Evolutionary conservation across 2,329 filamentous ascomycete genomes (phyloP), one percentile per base, ranked within the genome.

Genomic region (Talaromyces sp.): DNA sequence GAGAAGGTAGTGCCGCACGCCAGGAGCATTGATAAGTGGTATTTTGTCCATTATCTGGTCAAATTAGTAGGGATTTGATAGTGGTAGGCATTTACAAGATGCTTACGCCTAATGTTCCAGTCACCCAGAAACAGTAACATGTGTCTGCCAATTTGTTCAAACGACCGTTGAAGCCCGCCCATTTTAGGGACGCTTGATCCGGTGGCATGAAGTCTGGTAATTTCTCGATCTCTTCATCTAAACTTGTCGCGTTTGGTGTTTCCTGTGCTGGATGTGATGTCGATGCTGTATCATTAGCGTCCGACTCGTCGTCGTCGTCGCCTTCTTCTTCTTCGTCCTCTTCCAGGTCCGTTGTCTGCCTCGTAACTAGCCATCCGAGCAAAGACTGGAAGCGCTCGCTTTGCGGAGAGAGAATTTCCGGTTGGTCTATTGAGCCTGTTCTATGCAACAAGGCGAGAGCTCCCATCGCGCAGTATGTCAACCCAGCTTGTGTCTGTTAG

Each of bases 101-200:
- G 58, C 75, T 71, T 76, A 83, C 82, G 65, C 76, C 74, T 60
- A 85, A 75, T 60, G 92, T 87, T 1, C 87, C 92, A 3, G 85
- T 84, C 0, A 91, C 92, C 95, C 95, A 99, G 83, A 94, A 99
- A 24, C 88, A 90, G 77, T 99, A 99, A 79, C 95, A 99, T 0
- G 95, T 98, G 78, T 99, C 95, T 10, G 91, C 90, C 57, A 89
- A 84, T 77, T 99, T 99, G 80, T 97, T 97, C 74, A 87, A 88
- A 59, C 95, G 88, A 31, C 95, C 95, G 72, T 96, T 97, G 79
- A 96, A 93, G 10, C 93, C 95, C 1, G 92, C 84, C 72, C 84
- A 85, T 10, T 80, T 77, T 45, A 83, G 74, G 67, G 72, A 73
- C 60, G 72, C 73, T 45, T 62, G 71, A 56, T 60, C 70, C 22